A percentile compares a stretch with the other conserved stretches of the same genome.
Conservation (phyloP, 1,284 basidiomycete genomes). For the Peniophora sp. region DNA sequence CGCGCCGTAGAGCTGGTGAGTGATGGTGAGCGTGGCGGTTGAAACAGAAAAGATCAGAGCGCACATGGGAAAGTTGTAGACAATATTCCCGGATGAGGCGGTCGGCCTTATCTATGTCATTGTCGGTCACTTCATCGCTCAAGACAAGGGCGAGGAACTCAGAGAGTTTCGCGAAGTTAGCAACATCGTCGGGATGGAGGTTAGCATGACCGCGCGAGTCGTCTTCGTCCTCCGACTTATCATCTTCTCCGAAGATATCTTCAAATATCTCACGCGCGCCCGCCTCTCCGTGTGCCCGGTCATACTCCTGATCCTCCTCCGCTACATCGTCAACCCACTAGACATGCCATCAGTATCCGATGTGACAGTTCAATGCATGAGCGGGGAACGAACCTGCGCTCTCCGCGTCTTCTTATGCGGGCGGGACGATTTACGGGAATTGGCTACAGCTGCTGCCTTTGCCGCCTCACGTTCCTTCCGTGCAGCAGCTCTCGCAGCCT, state of each 20-base stretch:
- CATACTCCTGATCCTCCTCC: conserved; percentile 3
- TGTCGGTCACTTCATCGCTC: conserved; percentile 7
- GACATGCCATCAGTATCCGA: background rate
- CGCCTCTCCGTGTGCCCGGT: background rate
- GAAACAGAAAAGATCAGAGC: background rate
- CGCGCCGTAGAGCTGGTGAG: conserved; percentile 11
- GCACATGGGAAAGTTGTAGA: conserved; percentile 13
- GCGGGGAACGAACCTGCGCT: background rate
- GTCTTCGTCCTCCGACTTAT: background rate
- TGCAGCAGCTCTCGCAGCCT: background rate
- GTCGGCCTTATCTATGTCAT: conserved; percentile 12
- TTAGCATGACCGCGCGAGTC: conserved; percentile 4
- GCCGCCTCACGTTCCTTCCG: background rate
- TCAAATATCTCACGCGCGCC: background rate
- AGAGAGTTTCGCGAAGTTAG: conserved; percentile 19
- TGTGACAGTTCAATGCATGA: background rate
- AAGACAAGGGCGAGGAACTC: conserved; percentile 12
- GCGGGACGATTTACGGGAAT: background rate
- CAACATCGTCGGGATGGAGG: conserved; percentile 17
- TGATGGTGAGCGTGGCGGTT: too few relatives aligned
- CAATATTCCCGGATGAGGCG: conserved; percentile 15
- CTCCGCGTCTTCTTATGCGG: background rate
- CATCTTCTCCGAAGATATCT: background rate
- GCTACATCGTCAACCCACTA: background rate
- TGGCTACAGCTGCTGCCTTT: background rate